These are phyloP conservation scores for Aspergillus egyptiacus DNA, from an alignment of 495 filamentous ascomycete species.

Conservation along the genomic window DNA sequence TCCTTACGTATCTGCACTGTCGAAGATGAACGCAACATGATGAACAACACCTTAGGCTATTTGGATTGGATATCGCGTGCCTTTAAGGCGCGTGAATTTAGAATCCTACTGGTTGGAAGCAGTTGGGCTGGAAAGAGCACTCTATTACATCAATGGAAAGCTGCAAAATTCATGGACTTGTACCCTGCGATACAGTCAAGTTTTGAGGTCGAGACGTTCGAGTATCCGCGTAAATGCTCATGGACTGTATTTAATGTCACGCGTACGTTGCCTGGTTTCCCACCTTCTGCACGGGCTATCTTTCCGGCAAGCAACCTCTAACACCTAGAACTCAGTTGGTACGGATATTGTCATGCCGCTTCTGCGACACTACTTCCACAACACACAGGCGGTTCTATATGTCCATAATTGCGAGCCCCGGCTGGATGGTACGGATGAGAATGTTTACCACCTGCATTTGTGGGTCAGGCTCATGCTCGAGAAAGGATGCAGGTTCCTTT, in stretches of 20 bases:
- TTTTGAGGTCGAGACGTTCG: slow-evolving; percentile 6
- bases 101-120: slow-evolving; percentile 1
- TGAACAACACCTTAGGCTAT: too few species aligned
- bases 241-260: slow-evolving; percentile 9
- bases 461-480: background rate
- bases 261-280: background rate
- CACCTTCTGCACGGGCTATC: background rate
- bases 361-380: background rate
- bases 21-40: too few species aligned
- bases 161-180: background rate
- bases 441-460: background rate
- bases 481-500: background rate
- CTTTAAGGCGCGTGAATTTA: too few species aligned
- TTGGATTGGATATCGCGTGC: too few species aligned
- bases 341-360: slow-evolving; percentile 1
- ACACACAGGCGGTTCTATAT: background rate
- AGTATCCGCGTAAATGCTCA: slow-evolving; percentile 2
- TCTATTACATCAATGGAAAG: slow-evolving; percentile 3
- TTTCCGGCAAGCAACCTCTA: too few species aligned
- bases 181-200: slow-evolving; percentile 1
- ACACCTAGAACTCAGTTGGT: background rate
- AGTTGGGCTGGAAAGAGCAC: slow-evolving; percentile 1
- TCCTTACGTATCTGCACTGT: too few species aligned
- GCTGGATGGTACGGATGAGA: background rate
- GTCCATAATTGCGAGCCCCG: background rate